Percentiles rank a stretch among this genome's conserved stretches.
These are phyloP conservation scores for Chaetoceros muelleri DNA, from an alignment of 108 stramenopile species.

Conservation along the genomic window DNA sequence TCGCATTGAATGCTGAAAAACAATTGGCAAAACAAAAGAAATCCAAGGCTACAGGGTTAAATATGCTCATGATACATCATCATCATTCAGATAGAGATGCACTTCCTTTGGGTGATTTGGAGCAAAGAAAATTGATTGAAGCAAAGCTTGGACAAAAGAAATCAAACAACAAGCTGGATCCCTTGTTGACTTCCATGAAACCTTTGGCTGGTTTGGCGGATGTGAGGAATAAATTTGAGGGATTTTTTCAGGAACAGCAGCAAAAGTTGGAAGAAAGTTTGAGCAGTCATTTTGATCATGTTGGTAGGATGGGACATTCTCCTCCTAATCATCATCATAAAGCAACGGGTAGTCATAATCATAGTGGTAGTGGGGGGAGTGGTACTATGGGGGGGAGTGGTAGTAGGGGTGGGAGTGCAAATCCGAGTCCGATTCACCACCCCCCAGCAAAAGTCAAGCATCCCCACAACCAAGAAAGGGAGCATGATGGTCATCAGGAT, in stretches of 20 bases:
- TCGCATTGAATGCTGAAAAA: not conserved
- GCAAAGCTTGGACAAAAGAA: no score
- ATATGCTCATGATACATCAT: not conserved
- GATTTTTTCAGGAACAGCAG: not conserved
- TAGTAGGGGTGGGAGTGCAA: not conserved
- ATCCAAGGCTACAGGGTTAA: not conserved
- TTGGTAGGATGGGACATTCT: no score
- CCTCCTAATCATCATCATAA: no score
- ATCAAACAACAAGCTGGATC: not conserved
- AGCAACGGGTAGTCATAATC: no score
- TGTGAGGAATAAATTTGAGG: not conserved
- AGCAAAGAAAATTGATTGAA: not conserved
- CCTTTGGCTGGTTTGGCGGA: not conserved
- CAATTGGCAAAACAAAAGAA: not conserved
- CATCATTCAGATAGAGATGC: not conserved
- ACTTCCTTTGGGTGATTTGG: not conserved
- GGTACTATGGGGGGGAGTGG: no score
- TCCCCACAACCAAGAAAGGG: no score
- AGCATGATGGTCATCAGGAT: not conserved
- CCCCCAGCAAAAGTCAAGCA: not conserved
- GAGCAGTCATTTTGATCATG: constrained; percentile 1
- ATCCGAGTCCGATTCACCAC: no score
- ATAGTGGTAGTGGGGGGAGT: no score
- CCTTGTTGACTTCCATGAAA: not conserved
- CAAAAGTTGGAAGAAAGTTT: not conserved